These are phyloP conservation scores for Coemansia sp. DNA, from an alignment of 192 early-diverging fungal genomes.

Conservation along the genomic window DNA sequence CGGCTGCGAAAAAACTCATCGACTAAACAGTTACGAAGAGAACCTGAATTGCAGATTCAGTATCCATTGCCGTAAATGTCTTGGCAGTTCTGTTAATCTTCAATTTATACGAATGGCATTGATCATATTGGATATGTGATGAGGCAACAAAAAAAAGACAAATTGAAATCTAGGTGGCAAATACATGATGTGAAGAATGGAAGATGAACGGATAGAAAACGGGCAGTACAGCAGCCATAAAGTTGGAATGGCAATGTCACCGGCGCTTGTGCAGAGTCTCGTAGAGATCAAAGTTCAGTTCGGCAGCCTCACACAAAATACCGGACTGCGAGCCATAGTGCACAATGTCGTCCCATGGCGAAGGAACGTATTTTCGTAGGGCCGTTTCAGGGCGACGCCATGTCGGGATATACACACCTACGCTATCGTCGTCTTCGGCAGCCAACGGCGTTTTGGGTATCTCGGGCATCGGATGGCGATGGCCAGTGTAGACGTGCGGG, in stretches of 20 bases:
- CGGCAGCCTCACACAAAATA: conserved; percentile 46
- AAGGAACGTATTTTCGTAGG: background rate
- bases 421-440: conserved; percentile 11
- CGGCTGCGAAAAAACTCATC: conserved; percentile 48
- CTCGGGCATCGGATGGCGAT: background rate
- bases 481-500: background rate
- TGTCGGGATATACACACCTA: conserved; percentile 51
- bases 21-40: conserved; percentile 28
- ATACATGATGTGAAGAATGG: conserved; percentile 13
- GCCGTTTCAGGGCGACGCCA: conserved; percentile 32
- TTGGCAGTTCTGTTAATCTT: background rate
- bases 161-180: conserved; percentile 2
- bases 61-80: background rate
- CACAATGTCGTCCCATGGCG: conserved; percentile 25
- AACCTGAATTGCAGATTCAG: background rate
- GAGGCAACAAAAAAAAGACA: background rate
- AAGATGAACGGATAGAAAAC: background rate
- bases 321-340: conserved; percentile 43
- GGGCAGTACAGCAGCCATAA: no score
- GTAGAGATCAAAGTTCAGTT: conserved; percentile 55
- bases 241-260: background rate
- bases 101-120: background rate
- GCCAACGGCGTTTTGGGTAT: background rate
- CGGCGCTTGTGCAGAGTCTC: conserved; percentile 44
- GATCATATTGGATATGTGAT: background rate